Conservation (phyloP, 164 flowering plant genomes). For the Euptelea pleiosperma region DNA sequence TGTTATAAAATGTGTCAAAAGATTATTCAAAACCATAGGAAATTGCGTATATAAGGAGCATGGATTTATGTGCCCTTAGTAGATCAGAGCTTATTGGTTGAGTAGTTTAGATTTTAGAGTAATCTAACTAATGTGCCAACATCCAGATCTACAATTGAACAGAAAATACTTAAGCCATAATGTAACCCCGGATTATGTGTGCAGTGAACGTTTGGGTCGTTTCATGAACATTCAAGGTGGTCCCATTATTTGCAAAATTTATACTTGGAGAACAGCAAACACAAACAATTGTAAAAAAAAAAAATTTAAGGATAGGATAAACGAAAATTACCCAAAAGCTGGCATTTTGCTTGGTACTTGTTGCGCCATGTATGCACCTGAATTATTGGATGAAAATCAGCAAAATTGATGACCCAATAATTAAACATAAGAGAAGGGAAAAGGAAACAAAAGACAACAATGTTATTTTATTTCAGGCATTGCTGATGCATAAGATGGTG, state of each 20-base stretch:
- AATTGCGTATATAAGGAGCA: not conserved
- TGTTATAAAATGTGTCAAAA: not conserved
- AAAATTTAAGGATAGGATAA: not conserved
- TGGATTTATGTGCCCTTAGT: not conserved
- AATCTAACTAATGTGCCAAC: too few species aligned
- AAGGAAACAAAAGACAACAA: not conserved
- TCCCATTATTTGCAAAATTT: too few species aligned
- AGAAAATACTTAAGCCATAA: too few species aligned
- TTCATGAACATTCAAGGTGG: too few species aligned
- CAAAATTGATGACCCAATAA: not conserved
- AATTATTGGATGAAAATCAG: slow-evolving; percentile 3
- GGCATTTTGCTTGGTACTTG: slow-evolving; percentile 17
- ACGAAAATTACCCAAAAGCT: slow-evolving; percentile 23
- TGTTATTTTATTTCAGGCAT: slow-evolving; percentile 35
- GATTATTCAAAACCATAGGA: too few species aligned
- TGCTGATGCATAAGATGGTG: slow-evolving; percentile 29
- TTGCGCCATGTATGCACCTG: slow-evolving; percentile 34
- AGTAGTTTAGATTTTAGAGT: too few species aligned
- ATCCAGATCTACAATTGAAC: too few species aligned
- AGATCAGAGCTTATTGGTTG: too few species aligned
- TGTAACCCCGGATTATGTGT: too few species aligned
- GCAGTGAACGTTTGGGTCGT: too few species aligned
- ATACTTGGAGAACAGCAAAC: too few species aligned
- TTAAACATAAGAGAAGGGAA: not conserved
- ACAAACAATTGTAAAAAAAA: not conserved